Conservation (phyloP, 1,284 basidiomycete species). For the Puccinia hordei region DNA sequence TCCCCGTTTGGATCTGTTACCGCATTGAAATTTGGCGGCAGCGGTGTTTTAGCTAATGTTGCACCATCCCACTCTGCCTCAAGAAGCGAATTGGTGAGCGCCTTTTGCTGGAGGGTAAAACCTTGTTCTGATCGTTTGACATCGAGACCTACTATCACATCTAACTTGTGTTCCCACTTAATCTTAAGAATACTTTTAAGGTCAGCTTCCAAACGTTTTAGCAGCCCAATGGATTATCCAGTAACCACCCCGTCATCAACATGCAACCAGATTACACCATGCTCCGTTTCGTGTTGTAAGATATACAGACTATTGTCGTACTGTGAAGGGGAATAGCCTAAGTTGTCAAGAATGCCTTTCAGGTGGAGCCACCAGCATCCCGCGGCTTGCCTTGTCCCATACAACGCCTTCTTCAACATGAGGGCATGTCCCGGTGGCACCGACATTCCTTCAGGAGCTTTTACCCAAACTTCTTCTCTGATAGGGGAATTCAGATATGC, state of each 20-base stretch:
- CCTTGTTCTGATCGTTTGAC: background rate
- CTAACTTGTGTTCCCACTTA: background rate
- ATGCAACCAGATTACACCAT: conserved; percentile 26
- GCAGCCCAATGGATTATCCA: background rate
- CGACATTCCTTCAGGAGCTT: background rate
- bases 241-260: conserved; percentile 21
- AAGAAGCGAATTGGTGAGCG: background rate
- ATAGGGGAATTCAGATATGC: conserved; percentile 30
- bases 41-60: background rate
- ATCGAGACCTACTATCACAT: background rate
- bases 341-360: background rate
- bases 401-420: background rate
- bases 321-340: background rate
- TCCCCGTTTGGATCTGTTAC: background rate
- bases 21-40: background rate
- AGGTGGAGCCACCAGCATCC: conserved; percentile 33
- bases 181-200: background rate
- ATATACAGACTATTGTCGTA: conserved; percentile 5
- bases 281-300: background rate
- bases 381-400: conserved; percentile 28
- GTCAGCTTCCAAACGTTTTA: background rate
- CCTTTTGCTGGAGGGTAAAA: background rate
- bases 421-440: background rate
- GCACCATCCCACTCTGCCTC: background rate
- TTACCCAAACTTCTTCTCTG: conserved; percentile 19